Evolutionary conservation across 2,329 filamentous ascomycete species (phyloP), one percentile per base, ranked within the genome.

Genomic region (Zasmidium cellare): DNA sequence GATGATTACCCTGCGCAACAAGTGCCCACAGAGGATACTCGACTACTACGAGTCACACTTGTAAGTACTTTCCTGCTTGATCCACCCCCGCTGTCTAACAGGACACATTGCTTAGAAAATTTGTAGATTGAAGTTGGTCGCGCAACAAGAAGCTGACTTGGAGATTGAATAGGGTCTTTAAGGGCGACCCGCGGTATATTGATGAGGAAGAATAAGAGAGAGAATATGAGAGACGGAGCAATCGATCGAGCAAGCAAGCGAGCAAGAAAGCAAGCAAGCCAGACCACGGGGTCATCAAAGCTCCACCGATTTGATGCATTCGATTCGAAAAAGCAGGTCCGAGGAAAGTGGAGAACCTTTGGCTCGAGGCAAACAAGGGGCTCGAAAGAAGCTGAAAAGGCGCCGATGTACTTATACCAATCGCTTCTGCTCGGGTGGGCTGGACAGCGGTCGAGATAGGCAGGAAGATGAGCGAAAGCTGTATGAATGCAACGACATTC

Each of bases 1-100:
- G 9, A 85, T 90, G 16, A 73, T 79, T 19, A 80, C 87, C 14
- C 82, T 92, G 7, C 90, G 92, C 67, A 82, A 86, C 67, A 87
- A 91, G 65, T 92, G 89, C 65, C 90, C 90, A 0, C 90, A 93
- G 69, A 90, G 87, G 55, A 56, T 75, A 49, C 66, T 75, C 22
- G 69, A 72, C 31, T 75, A 74, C 53, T 75, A 74, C 59, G 72
- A 74, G 61, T 60, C 64, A 46, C 73, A 75, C 57, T 60, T 75
- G 73, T 75, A 66, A 72, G 72, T 74, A 45, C 28, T 5, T n/a
- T n/a, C 35, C 35, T 41, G 7, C 3, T 41, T 3, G 35, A 41
- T 23, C 22, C 41, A 41, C 22, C 46, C 56, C 19, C 20, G 41
- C 51, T 31, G 48, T 55, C 45, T 58, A 54, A 59, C 52, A 46